These are phyloP conservation scores for Hibiscus trionum DNA, from an alignment of 345 rosid genomes.

Conservation along the genomic window DNA sequence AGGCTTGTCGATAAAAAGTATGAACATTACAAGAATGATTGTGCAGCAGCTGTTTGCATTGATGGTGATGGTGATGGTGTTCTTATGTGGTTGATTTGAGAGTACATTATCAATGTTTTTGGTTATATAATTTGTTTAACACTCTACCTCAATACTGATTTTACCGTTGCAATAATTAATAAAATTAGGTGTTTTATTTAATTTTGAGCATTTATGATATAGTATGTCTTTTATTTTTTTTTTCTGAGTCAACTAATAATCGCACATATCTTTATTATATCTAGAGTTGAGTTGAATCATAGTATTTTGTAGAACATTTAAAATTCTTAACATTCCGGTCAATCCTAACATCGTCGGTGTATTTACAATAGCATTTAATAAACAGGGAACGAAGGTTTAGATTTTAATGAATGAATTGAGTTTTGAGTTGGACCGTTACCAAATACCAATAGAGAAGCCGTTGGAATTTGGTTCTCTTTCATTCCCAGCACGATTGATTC, in stretches of 20 bases:
- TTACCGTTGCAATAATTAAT: too few species aligned
- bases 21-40: conserved; percentile 14
- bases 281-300: too few species aligned
- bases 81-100: background rate
- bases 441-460: background rate
- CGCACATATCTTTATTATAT: too few species aligned
- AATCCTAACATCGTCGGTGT: too few species aligned
- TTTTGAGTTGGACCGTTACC: too few species aligned
- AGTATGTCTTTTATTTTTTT: too few species aligned
- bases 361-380: background rate
- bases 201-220: too few species aligned
- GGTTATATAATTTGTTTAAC: background rate
- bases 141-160: too few species aligned
- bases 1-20: background rate
- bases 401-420: background rate
- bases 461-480: background rate
- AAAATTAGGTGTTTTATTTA: too few species aligned
- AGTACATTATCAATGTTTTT: background rate
- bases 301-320: too few species aligned
- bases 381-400: background rate
- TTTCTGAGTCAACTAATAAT: too few species aligned
- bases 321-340: too few species aligned
- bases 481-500: background rate
- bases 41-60: conserved; percentile 12
- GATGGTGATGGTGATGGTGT: conserved; percentile 10